phyloP scores from a whole-genome alignment of 257 asterid genomes.

The Scutellaria galericulata region DNA sequence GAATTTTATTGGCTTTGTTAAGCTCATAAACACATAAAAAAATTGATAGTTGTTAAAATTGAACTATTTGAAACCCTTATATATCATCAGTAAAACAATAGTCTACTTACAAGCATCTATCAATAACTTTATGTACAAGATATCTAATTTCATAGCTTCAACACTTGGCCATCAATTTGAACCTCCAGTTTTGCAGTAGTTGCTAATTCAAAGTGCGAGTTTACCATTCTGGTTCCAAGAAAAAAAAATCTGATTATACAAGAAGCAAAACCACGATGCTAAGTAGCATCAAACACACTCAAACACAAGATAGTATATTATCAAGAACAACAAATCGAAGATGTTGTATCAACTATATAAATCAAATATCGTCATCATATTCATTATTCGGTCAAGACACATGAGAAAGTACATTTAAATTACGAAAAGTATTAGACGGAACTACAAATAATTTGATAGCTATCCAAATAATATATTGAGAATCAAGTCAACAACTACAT shows the following conservation, averaged over 20 bases:
- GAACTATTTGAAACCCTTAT: too few relatives aligned
- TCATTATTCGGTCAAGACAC: too few relatives aligned
- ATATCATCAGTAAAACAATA: too few relatives aligned
- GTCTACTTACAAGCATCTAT: too few relatives aligned
- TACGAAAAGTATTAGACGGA: neutral
- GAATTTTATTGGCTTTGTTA: too few relatives aligned
- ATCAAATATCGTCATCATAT: too few relatives aligned
- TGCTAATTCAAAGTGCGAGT: constrained; percentile 3
- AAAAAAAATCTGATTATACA: neutral
- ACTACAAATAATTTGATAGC: neutral
- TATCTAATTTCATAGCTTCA: neutral
- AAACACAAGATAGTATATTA: neutral
- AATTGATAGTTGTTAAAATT: too few relatives aligned
- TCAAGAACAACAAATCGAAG: too few relatives aligned
- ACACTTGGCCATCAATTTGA: constrained; percentile 18
- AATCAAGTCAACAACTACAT: neutral
- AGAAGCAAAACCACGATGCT: neutral
- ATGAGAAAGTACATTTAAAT: neutral
- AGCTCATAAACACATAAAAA: too few relatives aligned
- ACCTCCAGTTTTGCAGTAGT: constrained; percentile 10
- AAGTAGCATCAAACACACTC: neutral
- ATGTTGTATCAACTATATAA: too few relatives aligned
- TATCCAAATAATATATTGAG: neutral
- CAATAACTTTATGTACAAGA: too few relatives aligned
- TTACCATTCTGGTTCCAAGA: constrained; percentile 19